Conservation (phyloP, 495 filamentous ascomycete species). For the Podospora pseudoanserina region DNA sequence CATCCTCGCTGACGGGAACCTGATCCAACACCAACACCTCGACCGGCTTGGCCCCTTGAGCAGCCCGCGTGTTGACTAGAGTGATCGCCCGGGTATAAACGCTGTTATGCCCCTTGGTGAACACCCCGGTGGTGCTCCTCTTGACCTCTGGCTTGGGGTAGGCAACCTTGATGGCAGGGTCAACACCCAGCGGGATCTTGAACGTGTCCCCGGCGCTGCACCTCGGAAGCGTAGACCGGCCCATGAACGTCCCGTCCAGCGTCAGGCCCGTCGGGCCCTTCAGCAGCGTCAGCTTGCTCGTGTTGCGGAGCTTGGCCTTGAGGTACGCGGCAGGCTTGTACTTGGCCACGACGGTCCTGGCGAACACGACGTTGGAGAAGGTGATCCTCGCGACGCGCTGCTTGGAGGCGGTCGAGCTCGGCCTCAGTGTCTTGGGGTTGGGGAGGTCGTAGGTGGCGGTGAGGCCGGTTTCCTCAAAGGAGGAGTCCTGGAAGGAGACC, state of each 20-base stretch:
- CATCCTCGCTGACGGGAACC: constrained; percentile 64
- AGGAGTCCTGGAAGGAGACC: constrained; percentile 41
- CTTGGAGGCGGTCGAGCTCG: constrained; percentile 40
- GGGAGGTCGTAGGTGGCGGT: constrained; percentile 63
- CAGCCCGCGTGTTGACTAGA: constrained; percentile 57
- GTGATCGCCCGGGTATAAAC: constrained; percentile 55
- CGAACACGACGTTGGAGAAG: constrained; percentile 43
- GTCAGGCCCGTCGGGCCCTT: constrained; percentile 59
- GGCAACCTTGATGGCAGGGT: constrained; percentile 57
- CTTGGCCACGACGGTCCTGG: constrained; percentile 61
- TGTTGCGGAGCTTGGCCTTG: constrained; percentile 59
- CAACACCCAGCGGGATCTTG: constrained; percentile 60
- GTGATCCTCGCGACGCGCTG: constrained; percentile 47
- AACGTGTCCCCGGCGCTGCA: constrained; percentile 60
- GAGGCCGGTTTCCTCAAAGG: constrained; percentile 51
- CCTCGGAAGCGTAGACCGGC: constrained; percentile 54
- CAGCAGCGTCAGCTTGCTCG: constrained; percentile 55
- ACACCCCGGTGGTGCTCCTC: constrained; percentile 48
- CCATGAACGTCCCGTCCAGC: constrained; percentile 66
- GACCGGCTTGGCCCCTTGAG: constrained; percentile 38
- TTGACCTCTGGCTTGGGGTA: constrained; percentile 62
- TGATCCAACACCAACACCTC: constrained; percentile 61
- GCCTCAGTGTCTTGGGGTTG: constrained; percentile 46
- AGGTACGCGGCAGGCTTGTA: constrained; percentile 64
- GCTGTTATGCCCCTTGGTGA: constrained; percentile 55